These are phyloP conservation scores for Podospora australis DNA, from an alignment of 495 filamentous ascomycete genomes.

Conservation along the genomic window DNA sequence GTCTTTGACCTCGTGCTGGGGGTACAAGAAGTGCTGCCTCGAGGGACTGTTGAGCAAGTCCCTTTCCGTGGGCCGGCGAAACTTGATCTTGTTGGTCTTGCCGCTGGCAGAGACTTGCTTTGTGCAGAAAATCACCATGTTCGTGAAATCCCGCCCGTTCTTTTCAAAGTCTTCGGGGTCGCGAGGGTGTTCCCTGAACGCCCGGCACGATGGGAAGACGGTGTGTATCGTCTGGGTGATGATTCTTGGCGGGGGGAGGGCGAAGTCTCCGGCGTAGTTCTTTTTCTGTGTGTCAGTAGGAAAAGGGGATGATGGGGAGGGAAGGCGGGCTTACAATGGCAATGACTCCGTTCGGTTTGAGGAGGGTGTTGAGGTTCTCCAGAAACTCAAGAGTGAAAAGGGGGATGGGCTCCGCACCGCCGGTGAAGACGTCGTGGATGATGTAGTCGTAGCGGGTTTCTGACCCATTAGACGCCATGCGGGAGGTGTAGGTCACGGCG, in stretches of 20 bases:
- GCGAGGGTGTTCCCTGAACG: conserved; percentile 72
- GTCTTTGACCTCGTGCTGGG: conserved; percentile 63
- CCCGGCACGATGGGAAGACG: conserved; percentile 72
- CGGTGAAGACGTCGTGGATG: conserved; percentile 97
- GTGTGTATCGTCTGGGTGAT: conserved; percentile 64
- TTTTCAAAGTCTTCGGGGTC: conserved; percentile 32
- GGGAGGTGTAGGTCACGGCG: conserved; percentile 67
- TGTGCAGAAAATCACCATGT: conserved; percentile 77
- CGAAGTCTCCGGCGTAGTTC: conserved; percentile 96
- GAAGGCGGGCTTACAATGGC: conserved; percentile 63
- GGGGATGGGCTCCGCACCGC: conserved; percentile 80
- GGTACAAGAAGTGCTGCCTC: conserved; percentile 61
- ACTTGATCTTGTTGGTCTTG: conserved; percentile 53
- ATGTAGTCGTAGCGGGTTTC: conserved; percentile 74
- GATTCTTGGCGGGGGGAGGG: conserved; percentile 60
- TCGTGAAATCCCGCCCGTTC: conserved; percentile 66
- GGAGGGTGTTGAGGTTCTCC: conserved; percentile 54
- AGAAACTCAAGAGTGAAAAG: conserved; percentile 87
- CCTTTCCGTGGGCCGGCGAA: conserved; percentile 56
- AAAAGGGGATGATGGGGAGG: neutral
- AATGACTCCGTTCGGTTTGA: conserved; percentile 74
- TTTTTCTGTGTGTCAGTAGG: conserved; percentile 22
- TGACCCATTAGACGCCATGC: conserved; percentile 28
- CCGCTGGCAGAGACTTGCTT: conserved; percentile 33
- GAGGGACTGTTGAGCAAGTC: conserved; percentile 70